Conservation (phyloP, 768 basidiomycete genomes). For the Boletus reticuloceps region DNA sequence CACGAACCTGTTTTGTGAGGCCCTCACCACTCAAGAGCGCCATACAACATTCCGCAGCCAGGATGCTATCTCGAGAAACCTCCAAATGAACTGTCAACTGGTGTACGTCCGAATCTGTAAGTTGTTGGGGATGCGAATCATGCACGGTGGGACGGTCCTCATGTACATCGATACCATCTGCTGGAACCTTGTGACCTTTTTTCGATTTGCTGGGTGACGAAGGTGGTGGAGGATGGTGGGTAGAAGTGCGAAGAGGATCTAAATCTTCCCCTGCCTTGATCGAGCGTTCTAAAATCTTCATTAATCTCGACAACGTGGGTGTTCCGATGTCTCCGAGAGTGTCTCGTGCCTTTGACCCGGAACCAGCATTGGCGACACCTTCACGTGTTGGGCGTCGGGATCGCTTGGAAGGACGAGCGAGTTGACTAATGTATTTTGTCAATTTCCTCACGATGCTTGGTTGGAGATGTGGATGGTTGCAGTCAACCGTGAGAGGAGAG, state of each 20-base stretch:
- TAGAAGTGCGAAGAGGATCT: constrained; percentile 58
- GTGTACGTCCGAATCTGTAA: constrained; percentile 50
- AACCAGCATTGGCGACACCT: constrained; percentile 27
- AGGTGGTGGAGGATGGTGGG: constrained; percentile 15
- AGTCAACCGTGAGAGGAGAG: constrained; percentile 57
- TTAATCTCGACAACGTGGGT: constrained; percentile 54
- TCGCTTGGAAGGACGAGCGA: constrained; percentile 68
- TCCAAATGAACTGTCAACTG: constrained; percentile 53
- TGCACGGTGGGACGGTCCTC: neutral
- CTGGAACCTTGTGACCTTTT: constrained; percentile 41
- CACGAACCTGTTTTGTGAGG: constrained; percentile 78
- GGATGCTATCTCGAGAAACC: constrained; percentile 65
- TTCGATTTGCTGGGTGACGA: constrained; percentile 44
- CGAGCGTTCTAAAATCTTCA: constrained; percentile 78
- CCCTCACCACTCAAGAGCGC: constrained; percentile 75
- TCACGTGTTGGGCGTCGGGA: constrained; percentile 46
- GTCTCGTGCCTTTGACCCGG: constrained; percentile 47
- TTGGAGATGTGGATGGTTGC: constrained; percentile 58
- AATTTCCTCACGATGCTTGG: constrained; percentile 62
- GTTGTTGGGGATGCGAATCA: constrained; percentile 16
- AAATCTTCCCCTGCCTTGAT: constrained; percentile 74
- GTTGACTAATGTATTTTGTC: constrained; percentile 63
- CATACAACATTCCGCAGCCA: constrained; percentile 83
- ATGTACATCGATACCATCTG: constrained; percentile 3
- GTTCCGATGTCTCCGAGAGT: constrained; percentile 70